Evolutionary conservation across 768 basidiomycete genomes (phyloP), one percentile per base, ranked within the genome.

Genomic region (Mycena capillaripes): DNA sequence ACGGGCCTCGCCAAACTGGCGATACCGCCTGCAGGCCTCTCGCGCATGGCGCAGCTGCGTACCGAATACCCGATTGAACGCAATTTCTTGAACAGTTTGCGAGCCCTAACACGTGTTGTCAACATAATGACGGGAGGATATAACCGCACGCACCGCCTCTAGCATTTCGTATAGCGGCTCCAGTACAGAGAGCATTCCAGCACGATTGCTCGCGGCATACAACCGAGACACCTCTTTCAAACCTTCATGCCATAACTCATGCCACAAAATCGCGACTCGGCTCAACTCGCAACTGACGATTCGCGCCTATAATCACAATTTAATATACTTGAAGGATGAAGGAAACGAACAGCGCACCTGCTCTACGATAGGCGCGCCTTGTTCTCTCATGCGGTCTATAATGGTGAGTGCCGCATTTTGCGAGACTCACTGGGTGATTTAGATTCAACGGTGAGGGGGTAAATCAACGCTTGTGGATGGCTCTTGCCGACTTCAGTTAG

Each of bases 201-300:
- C 93, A 1, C 97, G 93, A 79, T 99, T 97, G 78, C 95, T 93
- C 76, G 98, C 97, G 11, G 95, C 97, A 86, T 97, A 99, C 64
- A 96, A 84, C 46, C 97, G 90, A 9, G 97, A 98, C 9, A 98
- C 98, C 81, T 99, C 98, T 83, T 99, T 98, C 34, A 99, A 85
- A 19, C 96, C 96, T 83, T 99, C 98, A 77, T 98, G 97, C 98
- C 98, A 99, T 76, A 97, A 85, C 81, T 99, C 98, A 76, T 99
- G 97, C 98, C 98, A 99, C 10, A 99, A 84, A 70, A 99, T 99
- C 10, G 98, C 97, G 4, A 99, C 95, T 23, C 98, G 92, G 69
- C 99, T 98, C 52, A 99, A 88, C 79, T 99, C 98, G 29, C 95
- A 93, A 79, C 95, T 95, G 80, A 99, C 96, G 38, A 98, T 80